Base-by-base conservation (phyloP, 805 yeast genomes). In the Candida cerambycidarum region DNA sequence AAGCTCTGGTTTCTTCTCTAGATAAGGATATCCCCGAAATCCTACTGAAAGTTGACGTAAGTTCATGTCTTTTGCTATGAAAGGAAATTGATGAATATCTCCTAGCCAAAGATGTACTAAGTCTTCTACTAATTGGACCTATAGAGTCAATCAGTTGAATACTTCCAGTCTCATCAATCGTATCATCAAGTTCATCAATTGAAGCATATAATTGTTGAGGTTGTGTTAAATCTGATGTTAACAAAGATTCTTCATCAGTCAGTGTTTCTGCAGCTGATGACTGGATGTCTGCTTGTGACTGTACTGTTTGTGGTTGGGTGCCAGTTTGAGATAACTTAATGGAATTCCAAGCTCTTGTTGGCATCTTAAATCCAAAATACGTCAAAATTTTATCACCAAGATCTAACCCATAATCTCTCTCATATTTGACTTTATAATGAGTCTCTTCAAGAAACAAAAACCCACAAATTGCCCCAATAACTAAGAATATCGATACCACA, bases 371-470 rank as follows among this genome's bases (percentile, higher is more conserved):
- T 8, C 71, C 71, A 3, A 66, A 39, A 14, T 39, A 42, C 5
- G 51, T 38, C 15, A 63, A 44, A 4, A 67, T 42, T 29, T 44
- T 43, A 47, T 69, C 73, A n/a, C 74, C 74, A 12, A 67, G 34
- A 13, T 68, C 73, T 9, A 63, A 38, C 9, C 70, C 72, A 29
- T 47, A 45, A 44, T 65, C 67, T 31, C 61, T 52, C 19, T 50
- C 48, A n/a, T 53, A 44, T 39, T 53, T 55, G 19, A 34, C 48
- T 10, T 47, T 48, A 18, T 50, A 51, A 40, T 66, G 66, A 5
- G 73, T 63, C 43, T 69, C 74, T 44, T 69, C 71, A 18, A 69
- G 47, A 44, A 68, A 68, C 16, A 69, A 52, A 17, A 63, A 54
- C 11, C 69, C 72, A 12, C 52, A 39, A n/a, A 55, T 3, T 2